phyloP scores from a whole-genome alignment of 23 red algal species.

The Gracilaria vermiculophylla region DNA sequence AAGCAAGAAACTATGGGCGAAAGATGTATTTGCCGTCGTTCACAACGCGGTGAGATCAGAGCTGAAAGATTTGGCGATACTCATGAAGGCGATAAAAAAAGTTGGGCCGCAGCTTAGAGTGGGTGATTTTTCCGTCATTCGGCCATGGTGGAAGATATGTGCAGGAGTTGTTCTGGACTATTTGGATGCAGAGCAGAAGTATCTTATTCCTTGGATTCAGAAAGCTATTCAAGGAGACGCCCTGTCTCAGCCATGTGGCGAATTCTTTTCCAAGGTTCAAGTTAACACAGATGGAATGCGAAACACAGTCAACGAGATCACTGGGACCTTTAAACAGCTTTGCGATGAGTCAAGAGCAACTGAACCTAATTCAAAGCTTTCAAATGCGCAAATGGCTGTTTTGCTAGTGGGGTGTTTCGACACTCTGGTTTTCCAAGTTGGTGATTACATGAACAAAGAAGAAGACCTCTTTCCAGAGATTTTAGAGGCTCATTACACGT shows the following conservation, averaged over 20 bases:
- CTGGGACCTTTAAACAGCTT: conserved; percentile 1
- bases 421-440: conserved; percentile 17
- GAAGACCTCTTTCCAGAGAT: conserved; percentile 25
- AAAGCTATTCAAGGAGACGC: conserved; percentile 9
- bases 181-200: conserved; percentile 39
- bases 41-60: conserved; percentile 51
- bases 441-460: conserved; percentile 44
- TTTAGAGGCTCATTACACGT: conserved; percentile 5
- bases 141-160: conserved; percentile 52
- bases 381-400: conserved; percentile 8
- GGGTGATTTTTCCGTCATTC: conserved; percentile 42
- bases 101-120: conserved; percentile 23
- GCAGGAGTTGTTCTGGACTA: conserved; percentile 45
- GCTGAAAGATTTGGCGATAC: conserved; percentile 26
- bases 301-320: not conserved
- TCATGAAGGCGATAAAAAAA: conserved; percentile 15
- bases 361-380: not conserved
- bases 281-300: not conserved
- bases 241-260: not conserved
- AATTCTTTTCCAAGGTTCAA: not conserved
- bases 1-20: conserved; percentile 51
- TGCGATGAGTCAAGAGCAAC: conserved; percentile 17
- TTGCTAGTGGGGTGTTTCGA: conserved; percentile 22
- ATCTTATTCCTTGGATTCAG: conserved; percentile 45
- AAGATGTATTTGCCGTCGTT: conserved; percentile 56